These are phyloP conservation scores for Globisporangium cystogenes DNA, from an alignment of 352 stramenopile species.

Conservation along the genomic window DNA sequence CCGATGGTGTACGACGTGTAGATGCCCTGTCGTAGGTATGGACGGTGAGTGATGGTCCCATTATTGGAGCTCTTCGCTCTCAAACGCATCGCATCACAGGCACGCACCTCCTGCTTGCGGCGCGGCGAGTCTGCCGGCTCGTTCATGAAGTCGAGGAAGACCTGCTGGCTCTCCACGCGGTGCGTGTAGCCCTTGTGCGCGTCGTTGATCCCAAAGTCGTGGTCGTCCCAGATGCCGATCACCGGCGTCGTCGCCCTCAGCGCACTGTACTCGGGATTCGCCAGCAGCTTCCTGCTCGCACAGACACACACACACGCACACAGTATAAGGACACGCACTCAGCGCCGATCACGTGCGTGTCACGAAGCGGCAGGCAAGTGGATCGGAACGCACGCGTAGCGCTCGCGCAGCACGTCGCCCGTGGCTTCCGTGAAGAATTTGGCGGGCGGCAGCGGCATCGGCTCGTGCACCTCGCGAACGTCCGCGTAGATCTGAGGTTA, in stretches of 20 bases:
- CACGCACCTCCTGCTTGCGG: constrained; percentile 58
- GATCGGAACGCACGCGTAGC: constrained; percentile 48
- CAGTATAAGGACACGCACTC: background rate
- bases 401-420: constrained; percentile 35
- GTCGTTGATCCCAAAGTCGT: constrained; percentile 91
- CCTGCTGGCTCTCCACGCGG: constrained; percentile 71
- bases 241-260: constrained; percentile 62
- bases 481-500: constrained; percentile 78
- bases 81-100: background rate
- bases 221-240: constrained; percentile 88
- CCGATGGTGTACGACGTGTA: constrained; percentile 83
- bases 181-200: constrained; percentile 69
- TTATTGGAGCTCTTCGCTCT: no score
- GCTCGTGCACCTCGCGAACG: constrained; percentile 44
- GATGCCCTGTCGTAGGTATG: constrained; percentile 72
- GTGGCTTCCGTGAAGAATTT: constrained; percentile 65
- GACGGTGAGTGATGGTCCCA: background rate
- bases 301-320: constrained; percentile 2
- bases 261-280: constrained; percentile 57
- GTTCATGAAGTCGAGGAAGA: constrained; percentile 84
- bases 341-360: no score
- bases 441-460: constrained; percentile 28
- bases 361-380: no score
- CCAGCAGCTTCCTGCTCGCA: constrained; percentile 41
- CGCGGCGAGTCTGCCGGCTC: constrained; percentile 68